Evolutionary conservation across 139 green algal species (phyloP).

Genomic region (Chlamydomonas sphaeroides): DNA sequence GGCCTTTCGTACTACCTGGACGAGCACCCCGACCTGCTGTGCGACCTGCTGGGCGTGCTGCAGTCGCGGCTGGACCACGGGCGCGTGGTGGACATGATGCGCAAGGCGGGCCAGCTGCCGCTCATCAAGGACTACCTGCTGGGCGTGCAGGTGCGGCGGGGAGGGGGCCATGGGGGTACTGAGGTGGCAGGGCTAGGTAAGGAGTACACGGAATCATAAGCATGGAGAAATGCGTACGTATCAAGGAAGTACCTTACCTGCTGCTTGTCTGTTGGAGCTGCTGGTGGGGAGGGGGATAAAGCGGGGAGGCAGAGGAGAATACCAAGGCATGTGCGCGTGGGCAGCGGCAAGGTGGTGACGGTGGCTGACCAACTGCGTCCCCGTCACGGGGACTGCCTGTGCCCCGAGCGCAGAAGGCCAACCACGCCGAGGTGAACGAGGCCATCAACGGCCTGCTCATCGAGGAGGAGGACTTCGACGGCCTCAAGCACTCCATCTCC

Average conservation of each 20-base stretch:
- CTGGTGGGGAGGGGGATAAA: no score
- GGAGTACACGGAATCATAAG: no score
- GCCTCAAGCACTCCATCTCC: slow-evolving; percentile 82
- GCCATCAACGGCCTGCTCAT: slow-evolving; percentile 95
- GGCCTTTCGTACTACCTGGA: slow-evolving; percentile 96
- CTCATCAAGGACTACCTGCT: slow-evolving; percentile 97
- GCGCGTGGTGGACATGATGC: slow-evolving; percentile 94
- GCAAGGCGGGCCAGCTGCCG: slow-evolving; percentile 85
- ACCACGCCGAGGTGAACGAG: slow-evolving; percentile 86
- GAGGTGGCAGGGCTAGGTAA: no score
- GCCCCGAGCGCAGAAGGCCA: slow-evolving; percentile 78
- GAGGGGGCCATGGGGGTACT: not conserved
- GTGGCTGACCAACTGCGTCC: no score
- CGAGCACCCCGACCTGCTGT: slow-evolving; percentile 95
- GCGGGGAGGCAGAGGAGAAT: no score
- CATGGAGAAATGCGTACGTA: no score
- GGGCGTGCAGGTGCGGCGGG: slow-evolving; percentile 76
- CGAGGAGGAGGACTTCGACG: slow-evolving; percentile 96
- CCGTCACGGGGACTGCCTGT: no score
- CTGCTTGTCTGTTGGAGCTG: no score
- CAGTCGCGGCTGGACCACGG: slow-evolving; percentile 92
- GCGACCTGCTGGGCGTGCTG: slow-evolving; percentile 93
- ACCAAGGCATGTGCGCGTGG: no score
- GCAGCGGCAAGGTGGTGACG: no score
- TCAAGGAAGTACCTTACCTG: no score